phyloP scores from a whole-genome alignment of 2,329 filamentous ascomycete species.

The Ophiostoma australiae region DNA sequence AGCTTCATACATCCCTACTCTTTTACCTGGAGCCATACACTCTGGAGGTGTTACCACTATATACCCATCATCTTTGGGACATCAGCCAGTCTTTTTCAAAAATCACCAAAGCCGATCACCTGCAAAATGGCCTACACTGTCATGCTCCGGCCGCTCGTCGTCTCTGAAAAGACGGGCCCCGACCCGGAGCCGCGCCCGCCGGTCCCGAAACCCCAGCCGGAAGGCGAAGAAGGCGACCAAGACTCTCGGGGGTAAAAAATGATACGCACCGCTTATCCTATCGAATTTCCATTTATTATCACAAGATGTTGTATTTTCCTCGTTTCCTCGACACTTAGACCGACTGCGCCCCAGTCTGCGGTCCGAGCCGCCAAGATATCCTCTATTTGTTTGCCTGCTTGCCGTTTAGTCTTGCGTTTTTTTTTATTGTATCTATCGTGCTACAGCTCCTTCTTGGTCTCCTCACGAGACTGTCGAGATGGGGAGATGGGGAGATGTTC shows the following conservation, averaged over 20 bases:
- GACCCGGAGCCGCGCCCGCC: constrained; percentile 25
- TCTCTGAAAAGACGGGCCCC: constrained; percentile 17
- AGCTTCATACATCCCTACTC: background rate
- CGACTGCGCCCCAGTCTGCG: background rate
- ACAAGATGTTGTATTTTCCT: background rate
- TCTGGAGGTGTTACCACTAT: background rate
- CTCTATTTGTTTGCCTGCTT: background rate
- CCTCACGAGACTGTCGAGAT: background rate
- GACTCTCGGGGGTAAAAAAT: constrained; percentile 3
- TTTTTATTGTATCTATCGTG: background rate
- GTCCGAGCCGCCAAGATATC: background rate
- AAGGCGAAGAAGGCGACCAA: constrained; percentile 18
- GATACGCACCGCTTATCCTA: too few relatives aligned
- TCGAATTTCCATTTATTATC: too few relatives aligned
- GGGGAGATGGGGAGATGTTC: too few relatives aligned
- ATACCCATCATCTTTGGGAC: background rate
- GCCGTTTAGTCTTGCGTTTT: background rate
- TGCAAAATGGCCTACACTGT: background rate
- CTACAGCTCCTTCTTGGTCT: too few relatives aligned
- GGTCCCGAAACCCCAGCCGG: constrained; percentile 23
- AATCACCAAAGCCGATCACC: background rate
- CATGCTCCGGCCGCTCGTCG: background rate
- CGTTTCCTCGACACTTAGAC: background rate
- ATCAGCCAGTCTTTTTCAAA: background rate
- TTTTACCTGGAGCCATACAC: too few relatives aligned